Percentiles rank a stretch among this genome's conserved stretches.
phyloP scores from a whole-genome alignment of 805 yeast genomes.

The Osmozyma mogii region DNA sequence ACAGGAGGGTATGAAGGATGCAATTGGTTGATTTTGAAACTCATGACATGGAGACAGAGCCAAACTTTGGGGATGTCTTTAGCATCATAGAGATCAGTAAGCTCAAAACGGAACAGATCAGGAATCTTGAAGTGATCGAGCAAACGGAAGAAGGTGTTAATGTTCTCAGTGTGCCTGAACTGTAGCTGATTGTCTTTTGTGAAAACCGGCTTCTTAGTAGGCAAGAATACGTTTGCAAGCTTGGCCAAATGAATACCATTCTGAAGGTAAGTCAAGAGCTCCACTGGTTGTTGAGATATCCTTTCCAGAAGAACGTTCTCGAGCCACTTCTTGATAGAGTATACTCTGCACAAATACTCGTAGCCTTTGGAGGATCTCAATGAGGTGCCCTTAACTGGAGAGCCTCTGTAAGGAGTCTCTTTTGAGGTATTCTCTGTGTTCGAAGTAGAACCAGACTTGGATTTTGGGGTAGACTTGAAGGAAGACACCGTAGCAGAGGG shows the following conservation, averaged over 20 bases:
- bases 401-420: slow-evolving; percentile 10
- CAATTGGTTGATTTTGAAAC: slow-evolving; percentile 58
- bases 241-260: slow-evolving; percentile 85
- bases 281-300: slow-evolving; percentile 46
- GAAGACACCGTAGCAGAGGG: slow-evolving; percentile 37
- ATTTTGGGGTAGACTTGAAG: slow-evolving; percentile 27
- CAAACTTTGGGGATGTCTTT: slow-evolving; percentile 91
- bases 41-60: slow-evolving; percentile 84
- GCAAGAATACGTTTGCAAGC: slow-evolving; percentile 63
- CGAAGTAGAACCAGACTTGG: slow-evolving; percentile 11
- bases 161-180: slow-evolving; percentile 89
- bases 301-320: slow-evolving; percentile 52
- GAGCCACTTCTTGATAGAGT: slow-evolving; percentile 78
- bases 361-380: slow-evolving; percentile 38
- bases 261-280: slow-evolving; percentile 58
- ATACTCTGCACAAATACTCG: slow-evolving; percentile 73
- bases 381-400: slow-evolving; percentile 20
- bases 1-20: slow-evolving; percentile 50
- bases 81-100: slow-evolving; percentile 87
- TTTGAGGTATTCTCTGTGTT: slow-evolving; percentile 2
- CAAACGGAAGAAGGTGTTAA: slow-evolving; percentile 70
- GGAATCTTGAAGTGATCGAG: slow-evolving; percentile 70
- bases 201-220: slow-evolving; percentile 49
- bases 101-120: slow-evolving; percentile 79
- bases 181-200: slow-evolving; percentile 53